Percentiles rank a stretch among this genome's conserved stretches.
Evolutionary conservation across 2,329 filamentous ascomycete genomes (phyloP).

Genomic region (Monilinia aucupariae): DNA sequence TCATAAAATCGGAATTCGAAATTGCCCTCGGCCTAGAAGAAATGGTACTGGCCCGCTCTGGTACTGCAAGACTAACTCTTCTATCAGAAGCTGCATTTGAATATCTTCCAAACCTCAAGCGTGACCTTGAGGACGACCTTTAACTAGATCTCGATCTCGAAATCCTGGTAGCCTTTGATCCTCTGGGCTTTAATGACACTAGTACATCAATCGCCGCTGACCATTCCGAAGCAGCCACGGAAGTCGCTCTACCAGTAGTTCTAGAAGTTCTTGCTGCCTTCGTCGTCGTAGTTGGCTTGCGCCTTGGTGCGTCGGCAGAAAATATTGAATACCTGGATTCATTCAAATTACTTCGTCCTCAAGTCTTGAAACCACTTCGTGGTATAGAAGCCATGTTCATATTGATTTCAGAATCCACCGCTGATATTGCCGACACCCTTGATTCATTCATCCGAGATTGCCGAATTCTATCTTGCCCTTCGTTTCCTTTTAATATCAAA

Average conservation of each 20-base stretch:
- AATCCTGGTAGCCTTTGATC: neutral
- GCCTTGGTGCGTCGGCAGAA: slow-evolving; percentile 1
- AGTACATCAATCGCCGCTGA: slow-evolving; percentile 11
- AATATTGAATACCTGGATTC: slow-evolving; percentile 14
- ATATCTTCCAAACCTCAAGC: neutral
- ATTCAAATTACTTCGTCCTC: slow-evolving; percentile 3
- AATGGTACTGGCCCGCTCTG: neutral
- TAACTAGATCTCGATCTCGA: neutral
- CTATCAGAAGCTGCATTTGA: slow-evolving; percentile 9
- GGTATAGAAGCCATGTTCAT: neutral
- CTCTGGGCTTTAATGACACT: neutral
- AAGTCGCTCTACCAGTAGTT: slow-evolving; percentile 1
- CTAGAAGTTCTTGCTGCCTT: slow-evolving; percentile 2
- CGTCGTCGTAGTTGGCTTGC: slow-evolving; percentile 1
- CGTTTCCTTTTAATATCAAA: slow-evolving; percentile 7
- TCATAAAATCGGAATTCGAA: slow-evolving; percentile 9
- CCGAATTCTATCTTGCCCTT: slow-evolving; percentile 4
- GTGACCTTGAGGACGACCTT: neutral
- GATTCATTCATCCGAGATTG: too few relatives aligned
- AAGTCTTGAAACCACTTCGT: neutral
- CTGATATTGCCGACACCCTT: neutral
- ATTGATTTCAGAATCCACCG: neutral
- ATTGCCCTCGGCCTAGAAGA: neutral
- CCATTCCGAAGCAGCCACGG: slow-evolving; percentile 2
- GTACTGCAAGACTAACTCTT: neutral